Conservation (phyloP, 495 filamentous ascomycete species). For the Haplographium delicatum region DNA sequence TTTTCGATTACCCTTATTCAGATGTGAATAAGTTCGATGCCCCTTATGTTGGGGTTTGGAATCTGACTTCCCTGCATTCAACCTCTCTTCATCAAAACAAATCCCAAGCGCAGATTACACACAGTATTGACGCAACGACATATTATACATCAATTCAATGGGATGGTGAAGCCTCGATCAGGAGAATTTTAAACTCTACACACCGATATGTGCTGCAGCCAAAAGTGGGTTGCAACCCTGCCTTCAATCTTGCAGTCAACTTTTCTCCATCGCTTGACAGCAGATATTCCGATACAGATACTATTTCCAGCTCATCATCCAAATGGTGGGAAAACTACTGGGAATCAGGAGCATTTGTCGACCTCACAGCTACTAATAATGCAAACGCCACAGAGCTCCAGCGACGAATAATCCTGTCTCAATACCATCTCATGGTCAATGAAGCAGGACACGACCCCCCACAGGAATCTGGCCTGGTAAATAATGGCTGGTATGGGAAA, state of each 20-base stretch:
- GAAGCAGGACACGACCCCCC: conserved; percentile 32
- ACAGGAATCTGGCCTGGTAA: conserved; percentile 42
- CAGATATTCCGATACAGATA: conserved; percentile 16
- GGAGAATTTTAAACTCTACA: conserved; percentile 28
- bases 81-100: conserved; percentile 29
- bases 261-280: conserved; percentile 2
- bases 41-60: conserved; percentile 40
- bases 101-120: conserved; percentile 36
- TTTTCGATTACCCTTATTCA: conserved; percentile 48
- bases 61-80: conserved; percentile 37
- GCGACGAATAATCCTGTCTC: conserved; percentile 42
- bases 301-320: conserved; percentile 34
- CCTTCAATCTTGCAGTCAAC: conserved; percentile 9
- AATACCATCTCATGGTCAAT: conserved; percentile 46
- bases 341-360: conserved; percentile 40
- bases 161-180: conserved; percentile 32
- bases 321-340: conserved; percentile 41
- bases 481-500: conserved; percentile 53
- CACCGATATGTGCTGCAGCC: conserved; percentile 41
- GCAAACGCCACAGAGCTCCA: conserved; percentile 41
- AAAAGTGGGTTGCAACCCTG: neutral
- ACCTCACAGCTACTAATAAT: conserved; percentile 34
- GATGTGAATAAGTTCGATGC: conserved; percentile 35
- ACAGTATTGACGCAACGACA: conserved; percentile 37
- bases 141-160: conserved; percentile 39